Base-by-base conservation (phyloP, 176 grass and related monocot genomes). In the Saccharum officinarum region DNA sequence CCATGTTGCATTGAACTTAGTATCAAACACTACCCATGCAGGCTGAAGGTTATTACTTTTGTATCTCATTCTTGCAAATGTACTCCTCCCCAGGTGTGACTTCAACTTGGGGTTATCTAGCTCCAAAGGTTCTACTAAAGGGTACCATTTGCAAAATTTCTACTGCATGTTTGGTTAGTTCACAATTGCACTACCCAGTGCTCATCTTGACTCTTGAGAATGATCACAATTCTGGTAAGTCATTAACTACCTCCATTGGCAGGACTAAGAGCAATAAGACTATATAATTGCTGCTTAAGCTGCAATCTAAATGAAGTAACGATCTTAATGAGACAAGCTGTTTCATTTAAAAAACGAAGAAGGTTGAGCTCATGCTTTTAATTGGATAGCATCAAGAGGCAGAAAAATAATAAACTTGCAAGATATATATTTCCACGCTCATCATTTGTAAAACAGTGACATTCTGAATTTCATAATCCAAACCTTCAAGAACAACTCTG, bases 401-500 rank as follows among this genome's bases (percentile, higher is more conserved):
- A 65, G 5, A 73, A 34, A 82, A 41, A 23, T 2, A 34, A 25
- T 20, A 50, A 37, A 49, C 39, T 72, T 41, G 37, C 12, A 71
- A 17, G n/a, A 69, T 1, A 68, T 55, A 86, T 12, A 83, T 47
- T 4, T 68, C 78, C 66, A 78, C 7, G 45, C 7, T 38, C 26
- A 82, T 20, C 44, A 41, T 13, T 87, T 45, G 12, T 3, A 92
- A 73, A 67, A 68, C 10, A 74, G 12, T 17, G 11, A 47, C 0
- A 33, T 33, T 61, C 6, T 25, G 81, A 69, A 83, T 84, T 71
- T 73, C 9, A 54, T 37, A 79, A 8, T 47, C 60, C 69, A 85
- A 83, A 97, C 91, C 96, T 99, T 96, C 7, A 82, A 73, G 25
- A 87, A 91, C 54, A 94, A 82, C 45, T 93, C 85, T 75, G 86